Percentiles rank a stretch among this genome's conserved stretches.
Evolutionary conservation across 2,329 filamentous ascomycete genomes (phyloP).

Genomic region (Exserohilum turcica): DNA sequence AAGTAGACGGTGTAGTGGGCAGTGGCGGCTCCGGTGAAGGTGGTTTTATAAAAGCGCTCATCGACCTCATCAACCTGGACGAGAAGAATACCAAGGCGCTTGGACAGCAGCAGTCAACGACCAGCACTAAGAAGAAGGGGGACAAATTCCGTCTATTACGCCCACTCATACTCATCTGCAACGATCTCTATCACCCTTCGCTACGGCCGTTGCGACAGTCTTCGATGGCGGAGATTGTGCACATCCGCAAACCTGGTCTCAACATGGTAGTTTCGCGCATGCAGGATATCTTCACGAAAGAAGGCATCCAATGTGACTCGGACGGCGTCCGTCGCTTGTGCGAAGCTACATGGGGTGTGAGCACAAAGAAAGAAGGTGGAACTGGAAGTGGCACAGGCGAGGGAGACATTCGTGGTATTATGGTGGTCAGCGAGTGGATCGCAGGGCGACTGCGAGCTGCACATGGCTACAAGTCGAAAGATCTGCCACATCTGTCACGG

Average conservation of each 20-base stretch:
- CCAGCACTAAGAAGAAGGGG: constrained; percentile 65
- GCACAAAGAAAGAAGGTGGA: constrained; percentile 68
- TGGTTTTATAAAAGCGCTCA: constrained; percentile 91
- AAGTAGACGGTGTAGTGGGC: constrained; percentile 92
- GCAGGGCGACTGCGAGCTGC: constrained; percentile 68
- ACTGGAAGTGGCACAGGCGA: constrained; percentile 66
- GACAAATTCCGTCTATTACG: constrained; percentile 87
- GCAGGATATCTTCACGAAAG: constrained; percentile 83
- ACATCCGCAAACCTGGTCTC: constrained; percentile 84
- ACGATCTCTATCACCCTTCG: constrained; percentile 93
- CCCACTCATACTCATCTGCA: constrained; percentile 92
- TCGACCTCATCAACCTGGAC: constrained; percentile 85
- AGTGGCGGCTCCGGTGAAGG: constrained; percentile 74
- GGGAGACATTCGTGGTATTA: constrained; percentile 78
- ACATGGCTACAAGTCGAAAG: constrained; percentile 44
- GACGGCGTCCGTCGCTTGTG: constrained; percentile 87
- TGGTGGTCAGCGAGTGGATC: constrained; percentile 89
- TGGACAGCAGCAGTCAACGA: constrained; percentile 41
- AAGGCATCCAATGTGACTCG: constrained; percentile 84
- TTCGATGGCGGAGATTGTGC: constrained; percentile 88
- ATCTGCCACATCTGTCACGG: constrained; percentile 63
- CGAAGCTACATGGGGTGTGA: constrained; percentile 81
- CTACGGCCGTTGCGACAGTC: constrained; percentile 81
- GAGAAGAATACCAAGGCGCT: constrained; percentile 71
- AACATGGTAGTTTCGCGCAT: constrained; percentile 83